Percentiles rank a stretch among this genome's conserved stretches.
Evolutionary conservation across 805 yeast species (phyloP).

Genomic region (Metschnikowia reukaufii): DNA sequence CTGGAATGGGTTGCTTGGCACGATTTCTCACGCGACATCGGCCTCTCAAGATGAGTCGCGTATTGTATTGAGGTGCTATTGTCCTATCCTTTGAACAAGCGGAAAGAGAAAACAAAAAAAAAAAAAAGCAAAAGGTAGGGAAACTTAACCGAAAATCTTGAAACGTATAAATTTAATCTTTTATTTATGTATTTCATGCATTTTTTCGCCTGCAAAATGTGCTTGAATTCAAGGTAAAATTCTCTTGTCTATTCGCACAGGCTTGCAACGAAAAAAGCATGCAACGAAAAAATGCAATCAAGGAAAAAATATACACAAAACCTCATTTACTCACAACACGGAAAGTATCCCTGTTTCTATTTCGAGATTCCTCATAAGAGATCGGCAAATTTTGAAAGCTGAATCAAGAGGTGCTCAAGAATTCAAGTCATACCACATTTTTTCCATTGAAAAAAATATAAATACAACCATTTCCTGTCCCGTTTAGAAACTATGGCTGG

Average conservation of each 20-base stretch:
- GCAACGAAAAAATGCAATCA: background rate
- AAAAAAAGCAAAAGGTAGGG: no score
- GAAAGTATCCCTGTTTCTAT: background rate
- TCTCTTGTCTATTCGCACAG: background rate
- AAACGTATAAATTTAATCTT: no score
- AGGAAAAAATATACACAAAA: slow-evolving; percentile 1
- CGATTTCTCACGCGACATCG: background rate
- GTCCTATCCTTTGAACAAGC: no score
- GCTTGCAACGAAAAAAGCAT: slow-evolving; percentile 4
- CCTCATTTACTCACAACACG: background rate
- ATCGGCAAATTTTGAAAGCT: background rate
- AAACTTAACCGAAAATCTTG: background rate
- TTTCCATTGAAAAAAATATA: background rate
- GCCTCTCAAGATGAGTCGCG: background rate
- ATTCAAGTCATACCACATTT: background rate
- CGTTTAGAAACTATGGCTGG: slow-evolving; percentile 10
- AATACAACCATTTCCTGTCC: background rate
- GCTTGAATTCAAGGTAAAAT: background rate
- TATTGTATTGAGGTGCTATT: no score
- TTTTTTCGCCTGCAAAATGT: background rate
- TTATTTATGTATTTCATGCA: background rate
- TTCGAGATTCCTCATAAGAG: background rate
- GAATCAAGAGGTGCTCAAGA: background rate
- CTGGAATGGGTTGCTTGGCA: background rate
- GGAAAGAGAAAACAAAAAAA: no score